Percentiles rank a stretch among this genome's conserved stretches.
Conservation (phyloP, 306 rosid genomes). For the Rosa multiflora region DNA sequence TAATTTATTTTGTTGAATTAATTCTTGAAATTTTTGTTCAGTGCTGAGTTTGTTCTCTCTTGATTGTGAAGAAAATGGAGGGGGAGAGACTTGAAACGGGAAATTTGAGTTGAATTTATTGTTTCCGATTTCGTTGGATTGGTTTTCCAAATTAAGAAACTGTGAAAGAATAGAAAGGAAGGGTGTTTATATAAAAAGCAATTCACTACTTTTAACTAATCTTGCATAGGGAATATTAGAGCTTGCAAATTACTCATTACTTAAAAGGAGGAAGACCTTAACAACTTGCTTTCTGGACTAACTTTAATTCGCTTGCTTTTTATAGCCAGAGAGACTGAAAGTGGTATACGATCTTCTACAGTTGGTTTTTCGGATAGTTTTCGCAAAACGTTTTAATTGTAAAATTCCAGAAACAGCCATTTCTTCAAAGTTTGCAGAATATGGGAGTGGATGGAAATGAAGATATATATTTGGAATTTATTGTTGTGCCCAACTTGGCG, state of each 20-base stretch:
- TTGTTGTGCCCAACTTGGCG: too few relatives aligned
- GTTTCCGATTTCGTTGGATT: not conserved
- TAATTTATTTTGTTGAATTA: not conserved
- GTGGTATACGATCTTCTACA: not conserved
- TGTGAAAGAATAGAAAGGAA: not conserved
- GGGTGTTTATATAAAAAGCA: not conserved
- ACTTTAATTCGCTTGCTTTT: not conserved
- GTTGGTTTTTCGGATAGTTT: not conserved
- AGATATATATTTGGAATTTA: too few relatives aligned
- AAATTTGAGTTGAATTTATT: not conserved
- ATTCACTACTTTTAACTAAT: not conserved
- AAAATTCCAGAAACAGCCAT: not conserved
- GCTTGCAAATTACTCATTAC: not conserved
- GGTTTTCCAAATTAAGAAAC: not conserved
- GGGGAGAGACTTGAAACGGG: not conserved
- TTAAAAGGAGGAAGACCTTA: too few relatives aligned
- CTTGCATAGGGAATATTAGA: not conserved
- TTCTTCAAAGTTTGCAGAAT: not conserved
- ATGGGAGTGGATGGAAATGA: not conserved
- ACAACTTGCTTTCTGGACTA: not conserved
- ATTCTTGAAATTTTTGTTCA: constrained; percentile 11
- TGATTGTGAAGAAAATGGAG: constrained; percentile 1
- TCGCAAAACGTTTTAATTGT: not conserved
- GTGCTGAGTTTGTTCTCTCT: constrained; percentile 1
- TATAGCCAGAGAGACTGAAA: not conserved